Evolutionary conservation across 305 asterid species (phyloP), one percentile per base, ranked within the genome.

Genomic region (Fraxinus paxiana): DNA sequence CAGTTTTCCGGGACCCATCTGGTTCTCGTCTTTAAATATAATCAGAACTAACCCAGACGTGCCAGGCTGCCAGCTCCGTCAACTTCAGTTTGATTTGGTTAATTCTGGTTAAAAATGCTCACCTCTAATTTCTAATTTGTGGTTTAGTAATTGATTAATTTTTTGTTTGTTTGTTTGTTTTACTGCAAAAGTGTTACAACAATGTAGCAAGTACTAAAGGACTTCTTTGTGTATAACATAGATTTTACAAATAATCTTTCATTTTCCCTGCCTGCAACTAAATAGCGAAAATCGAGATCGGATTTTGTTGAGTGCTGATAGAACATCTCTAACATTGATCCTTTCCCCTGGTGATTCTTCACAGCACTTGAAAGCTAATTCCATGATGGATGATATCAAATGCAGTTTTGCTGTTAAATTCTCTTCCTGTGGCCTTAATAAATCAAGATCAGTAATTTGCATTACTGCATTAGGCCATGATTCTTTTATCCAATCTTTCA

Each of bases 281-380:
- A 9, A 10, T 65, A 26, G 17, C 8, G 18, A 22, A 65, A 65
- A 65, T 65, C 2, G 35, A 26, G 35, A 24, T 78, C 35, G 79
- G 77, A 86, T 83, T 65, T 85, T 86, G 18, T 37, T 43, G 63
- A 88, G 26, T 37, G 75, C 30, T 15, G 82, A 33, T 2, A 70
- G 77, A 46, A 78, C 88, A 46, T 83, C 88, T 48, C 43, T 80
- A 76, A 79, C 78, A 35, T 72, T 77, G 41, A 79, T 77, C 76
- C 85, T 80, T 43, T 86, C 86, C 13, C 65, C 83, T 17, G 86
- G 83, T 69, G 24, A 17, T 7, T 83, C 84, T 6, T 28, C 72
- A 46, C 85, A 81, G 80, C 91, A 88, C 24, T 79, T 80, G 79
- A 86, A 73, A 35, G 89, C 88, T 80, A 86, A 85, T 51, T 86